Evolutionary conservation across 2,329 filamentous ascomycete genomes (phyloP).

Genomic region (Fusarium sp.): DNA sequence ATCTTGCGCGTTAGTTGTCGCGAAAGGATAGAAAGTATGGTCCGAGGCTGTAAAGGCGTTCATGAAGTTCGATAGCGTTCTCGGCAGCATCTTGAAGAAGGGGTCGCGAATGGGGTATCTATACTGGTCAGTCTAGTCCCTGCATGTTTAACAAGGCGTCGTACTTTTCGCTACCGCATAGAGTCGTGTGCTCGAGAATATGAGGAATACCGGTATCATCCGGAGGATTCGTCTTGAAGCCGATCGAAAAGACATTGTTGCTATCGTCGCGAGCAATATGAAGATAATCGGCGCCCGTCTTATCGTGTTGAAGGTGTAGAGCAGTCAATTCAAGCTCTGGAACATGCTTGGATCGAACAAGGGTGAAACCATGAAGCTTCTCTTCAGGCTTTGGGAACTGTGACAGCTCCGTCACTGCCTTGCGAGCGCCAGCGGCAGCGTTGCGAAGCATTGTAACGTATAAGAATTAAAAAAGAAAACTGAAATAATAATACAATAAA

Average conservation of each 20-base stretch:
- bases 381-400: slow-evolving; percentile 83
- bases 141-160: slow-evolving; percentile 29
- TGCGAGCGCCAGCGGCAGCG: slow-evolving; percentile 62
- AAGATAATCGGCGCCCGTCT: slow-evolving; percentile 94
- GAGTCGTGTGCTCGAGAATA: slow-evolving; percentile 95
- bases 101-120: slow-evolving; percentile 98
- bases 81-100: slow-evolving; percentile 99
- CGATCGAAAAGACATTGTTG: slow-evolving; percentile 99
- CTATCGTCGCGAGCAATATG: slow-evolving; percentile 94
- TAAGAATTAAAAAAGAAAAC: background rate
- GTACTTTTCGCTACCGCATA: slow-evolving; percentile 94
- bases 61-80: slow-evolving; percentile 99
- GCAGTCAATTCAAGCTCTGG: slow-evolving; percentile 94
- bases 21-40: slow-evolving; percentile 97
- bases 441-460: slow-evolving; percentile 61
- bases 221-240: slow-evolving; percentile 98
- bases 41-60: slow-evolving; percentile 97
- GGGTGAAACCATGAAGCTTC: slow-evolving; percentile 91
- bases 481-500: slow-evolving; percentile 37
- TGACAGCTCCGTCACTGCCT: slow-evolving; percentile 79
- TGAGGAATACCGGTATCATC: slow-evolving; percentile 97
- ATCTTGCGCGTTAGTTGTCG: slow-evolving; percentile 94
- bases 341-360: slow-evolving; percentile 89
- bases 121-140: slow-evolving; percentile 43
- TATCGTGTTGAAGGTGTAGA: slow-evolving; percentile 89